Evolutionary conservation across 2,329 filamentous ascomycete species (phyloP).

Genomic region (Polychaeton citri): DNA sequence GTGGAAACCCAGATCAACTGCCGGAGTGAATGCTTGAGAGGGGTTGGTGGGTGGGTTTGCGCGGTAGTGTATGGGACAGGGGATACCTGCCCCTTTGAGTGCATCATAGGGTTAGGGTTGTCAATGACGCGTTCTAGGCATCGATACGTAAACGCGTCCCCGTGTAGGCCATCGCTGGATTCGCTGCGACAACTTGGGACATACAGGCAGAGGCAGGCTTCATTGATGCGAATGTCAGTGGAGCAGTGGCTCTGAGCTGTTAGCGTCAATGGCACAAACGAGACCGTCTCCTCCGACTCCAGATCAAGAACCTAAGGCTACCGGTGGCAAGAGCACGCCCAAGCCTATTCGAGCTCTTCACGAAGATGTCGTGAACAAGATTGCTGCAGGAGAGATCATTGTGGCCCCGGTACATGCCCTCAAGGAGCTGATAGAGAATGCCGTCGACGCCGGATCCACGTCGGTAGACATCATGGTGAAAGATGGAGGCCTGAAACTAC

Average conservation of each 20-base stretch:
- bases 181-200: no score
- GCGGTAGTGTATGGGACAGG: no score
- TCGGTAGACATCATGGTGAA: constrained; percentile 83
- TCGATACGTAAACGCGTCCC: no score
- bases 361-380: constrained; percentile 93
- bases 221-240: no score
- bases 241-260: no score
- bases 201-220: no score
- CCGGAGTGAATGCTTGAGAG: no score
- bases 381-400: constrained; percentile 95
- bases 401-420: constrained; percentile 91
- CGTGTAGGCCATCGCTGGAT: no score
- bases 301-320: constrained; percentile 1
- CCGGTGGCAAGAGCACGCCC: constrained; percentile 22
- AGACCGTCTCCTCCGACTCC: not conserved
- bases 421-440: constrained; percentile 94
- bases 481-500: constrained; percentile 83
- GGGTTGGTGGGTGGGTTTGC: no score
- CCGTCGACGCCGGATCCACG: constrained; percentile 92
- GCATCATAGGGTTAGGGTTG: constrained; percentile 6
- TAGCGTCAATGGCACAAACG: not conserved
- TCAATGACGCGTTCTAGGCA: no score
- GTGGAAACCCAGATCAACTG: no score
- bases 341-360: constrained; percentile 61
- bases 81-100: no score